Evolutionary conservation across 768 basidiomycete genomes (phyloP).

Genomic region (Daedaleopsis sinensis): DNA sequence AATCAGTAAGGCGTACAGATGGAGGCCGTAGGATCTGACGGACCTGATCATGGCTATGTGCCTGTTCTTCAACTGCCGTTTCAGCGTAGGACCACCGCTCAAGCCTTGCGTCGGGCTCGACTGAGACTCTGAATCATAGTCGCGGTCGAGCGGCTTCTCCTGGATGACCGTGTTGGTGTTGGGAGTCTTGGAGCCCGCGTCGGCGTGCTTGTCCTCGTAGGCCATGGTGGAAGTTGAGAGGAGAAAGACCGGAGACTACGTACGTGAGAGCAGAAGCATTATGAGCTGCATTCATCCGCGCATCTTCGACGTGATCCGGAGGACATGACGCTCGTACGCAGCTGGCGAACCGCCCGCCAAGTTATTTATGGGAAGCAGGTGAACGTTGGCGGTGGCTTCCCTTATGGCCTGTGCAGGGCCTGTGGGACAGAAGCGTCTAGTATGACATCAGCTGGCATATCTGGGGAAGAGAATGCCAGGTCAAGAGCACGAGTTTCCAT

Average conservation of each 20-base stretch:
- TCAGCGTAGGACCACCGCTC: slow-evolving; percentile 9
- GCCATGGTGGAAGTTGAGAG: slow-evolving; percentile 11
- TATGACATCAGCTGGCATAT: too few species aligned
- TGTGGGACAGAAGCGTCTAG: neutral
- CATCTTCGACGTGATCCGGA: neutral
- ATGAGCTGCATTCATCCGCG: neutral
- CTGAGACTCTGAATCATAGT: slow-evolving; percentile 17
- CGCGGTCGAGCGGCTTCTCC: slow-evolving; percentile 15
- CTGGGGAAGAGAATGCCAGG: too few species aligned
- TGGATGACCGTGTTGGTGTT: slow-evolving; percentile 9
- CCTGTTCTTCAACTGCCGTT: slow-evolving; percentile 50
- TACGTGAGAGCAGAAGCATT: neutral
- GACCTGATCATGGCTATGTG: slow-evolving; percentile 78
- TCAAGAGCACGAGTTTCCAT: too few species aligned
- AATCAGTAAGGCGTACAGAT: neutral
- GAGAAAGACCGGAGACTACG: neutral
- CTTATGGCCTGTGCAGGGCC: neutral
- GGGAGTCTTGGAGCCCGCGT: neutral
- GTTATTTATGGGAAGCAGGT: neutral
- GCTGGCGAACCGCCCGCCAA: neutral
- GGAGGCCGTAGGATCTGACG: neutral
- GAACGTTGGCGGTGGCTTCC: neutral
- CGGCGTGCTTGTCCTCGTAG: slow-evolving; percentile 13
- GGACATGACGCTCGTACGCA: neutral
- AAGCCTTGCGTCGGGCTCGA: slow-evolving; percentile 9